phyloP scores from a whole-genome alignment of 306 rosid species.

The Pyrus bretschneideri region DNA sequence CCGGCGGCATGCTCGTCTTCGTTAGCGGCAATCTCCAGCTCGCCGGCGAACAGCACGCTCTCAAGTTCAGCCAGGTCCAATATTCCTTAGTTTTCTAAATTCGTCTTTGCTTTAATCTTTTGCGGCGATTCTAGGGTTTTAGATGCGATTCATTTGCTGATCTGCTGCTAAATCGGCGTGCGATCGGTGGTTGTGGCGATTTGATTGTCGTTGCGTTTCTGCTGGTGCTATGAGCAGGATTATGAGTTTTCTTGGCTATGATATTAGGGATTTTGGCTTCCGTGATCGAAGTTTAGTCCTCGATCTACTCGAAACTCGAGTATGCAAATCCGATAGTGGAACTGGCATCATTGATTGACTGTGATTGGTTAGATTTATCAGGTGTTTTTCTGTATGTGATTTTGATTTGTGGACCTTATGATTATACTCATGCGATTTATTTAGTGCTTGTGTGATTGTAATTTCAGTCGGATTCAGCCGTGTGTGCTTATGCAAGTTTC shows the following conservation, averaged over 20 bases:
- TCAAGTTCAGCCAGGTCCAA: slow-evolving; percentile 85
- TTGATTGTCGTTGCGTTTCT: not conserved
- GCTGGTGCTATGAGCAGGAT: not conserved
- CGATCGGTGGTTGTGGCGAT: not conserved
- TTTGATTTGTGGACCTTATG: not conserved
- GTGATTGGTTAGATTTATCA: not conserved
- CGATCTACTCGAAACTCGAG: not conserved
- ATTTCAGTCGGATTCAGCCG: not conserved
- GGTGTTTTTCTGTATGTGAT: not conserved
- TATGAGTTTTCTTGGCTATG: not conserved
- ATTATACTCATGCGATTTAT: not conserved
- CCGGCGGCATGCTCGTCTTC: slow-evolving; percentile 79
- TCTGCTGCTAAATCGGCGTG: not conserved
- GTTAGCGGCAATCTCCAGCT: slow-evolving; percentile 93
- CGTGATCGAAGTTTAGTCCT: not conserved
- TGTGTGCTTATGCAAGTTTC: not conserved
- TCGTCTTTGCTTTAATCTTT: not conserved
- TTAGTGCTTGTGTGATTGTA: not conserved
- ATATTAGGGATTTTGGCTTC: not conserved
- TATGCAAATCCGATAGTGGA: not conserved
- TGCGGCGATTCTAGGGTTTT: not conserved
- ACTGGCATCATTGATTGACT: not conserved
- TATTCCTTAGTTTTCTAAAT: not conserved
- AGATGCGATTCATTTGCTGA: not conserved
- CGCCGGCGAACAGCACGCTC: slow-evolving; percentile 87